Evolutionary conservation across 192 early-diverging fungal genomes (phyloP), one percentile per base, ranked within the genome.

Genomic region (Umbelopsis isabellina): DNA sequence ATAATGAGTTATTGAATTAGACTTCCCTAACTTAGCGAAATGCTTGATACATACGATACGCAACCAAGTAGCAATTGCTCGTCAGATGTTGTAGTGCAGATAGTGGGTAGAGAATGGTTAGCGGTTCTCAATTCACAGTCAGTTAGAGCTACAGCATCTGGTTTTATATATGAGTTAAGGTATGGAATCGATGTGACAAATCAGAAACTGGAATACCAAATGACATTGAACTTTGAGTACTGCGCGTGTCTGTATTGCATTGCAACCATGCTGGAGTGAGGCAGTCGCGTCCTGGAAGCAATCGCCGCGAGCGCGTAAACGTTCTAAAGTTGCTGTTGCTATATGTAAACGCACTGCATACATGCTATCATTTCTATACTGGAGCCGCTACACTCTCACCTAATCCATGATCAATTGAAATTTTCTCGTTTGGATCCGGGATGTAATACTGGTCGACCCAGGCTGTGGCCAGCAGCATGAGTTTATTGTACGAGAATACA

Each of bases 151-250:
- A 61, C 7, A 0, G 55, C 55, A 35, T 61, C 55, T 61, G 21
- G 7, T 23, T 27, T 4, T 8, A 8, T 2, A 2, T 1, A 55
- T 15, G 13, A 27, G 20, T 25, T 27, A 55, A 25, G 2, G 15
- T 55, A 27, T 55, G 2, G 6, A 41, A 27, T 55, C 6, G 37
- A 4, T 41, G 37, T 4, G 37, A 41, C 6, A 5, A 41, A 41
- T 41, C 6, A 41, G 6, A 10, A 41, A 10, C 37, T 41, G 3
- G 15, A 11, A 22, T 27, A 3, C 8, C 27, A 5, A 8, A 16
- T 61, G 33, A 30, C 55, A 61, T 61, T 61, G 55, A 33, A 61
- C 27, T 61, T 61, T 61, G 30, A 25, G 18, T 8, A 61, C 30
- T 8, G 55, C 16, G 3, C 16, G n/a, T 18, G 55, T 4, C 5